Evolutionary conservation across 208 protist genomes (phyloP), one percentile per base, ranked within the genome.

Genomic region (Trypanosoma brucei): DNA sequence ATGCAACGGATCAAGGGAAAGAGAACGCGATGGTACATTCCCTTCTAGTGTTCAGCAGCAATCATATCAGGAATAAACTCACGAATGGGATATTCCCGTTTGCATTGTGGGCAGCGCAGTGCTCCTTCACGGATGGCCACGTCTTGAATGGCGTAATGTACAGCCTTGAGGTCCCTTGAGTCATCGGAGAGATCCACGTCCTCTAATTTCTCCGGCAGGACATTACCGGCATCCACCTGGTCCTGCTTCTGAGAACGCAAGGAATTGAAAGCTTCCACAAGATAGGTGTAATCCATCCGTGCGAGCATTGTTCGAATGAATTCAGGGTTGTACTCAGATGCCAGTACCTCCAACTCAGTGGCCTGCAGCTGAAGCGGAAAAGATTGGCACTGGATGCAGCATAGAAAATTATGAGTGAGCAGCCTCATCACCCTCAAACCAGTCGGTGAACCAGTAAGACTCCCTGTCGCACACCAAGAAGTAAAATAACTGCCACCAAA

Each of bases 61-160:
- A 96, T 80, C 79, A 96, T 92, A 79, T 94, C 91, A 4, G 88
- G 88, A 44, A 96, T 94, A 56, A 90, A 92, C 9, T 93, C 88
- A 46, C 76, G 62, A 49, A 96, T 78, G 2, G 70, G 11, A 53
- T 89, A 96, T 57, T 59, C 68, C 48, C 78, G 68, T 52, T 69
- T 59, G 76, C 91, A 96, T 55, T 68, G 67, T 22, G 76, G 44
- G 62, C 91, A 96, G 52, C 62, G 50, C 39, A 94, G 72, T n/a
- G 38, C 50, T 37, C 91, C 91, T 38, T 88, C 82, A 51, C 78
- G 73, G 51, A 94, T 79, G 11, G 83, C 84, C 5, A 94, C 51
- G 42, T 81, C 75, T 52, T 90, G 86, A 58, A 93, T 60, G 14
- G 78, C 81, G 58, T 79, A 84, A 65, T 93, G 84, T 49, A 85